These are phyloP conservation scores for Fonsecaea monophora DNA, from an alignment of 2,329 filamentous ascomycete species.

Conservation along the genomic window DNA sequence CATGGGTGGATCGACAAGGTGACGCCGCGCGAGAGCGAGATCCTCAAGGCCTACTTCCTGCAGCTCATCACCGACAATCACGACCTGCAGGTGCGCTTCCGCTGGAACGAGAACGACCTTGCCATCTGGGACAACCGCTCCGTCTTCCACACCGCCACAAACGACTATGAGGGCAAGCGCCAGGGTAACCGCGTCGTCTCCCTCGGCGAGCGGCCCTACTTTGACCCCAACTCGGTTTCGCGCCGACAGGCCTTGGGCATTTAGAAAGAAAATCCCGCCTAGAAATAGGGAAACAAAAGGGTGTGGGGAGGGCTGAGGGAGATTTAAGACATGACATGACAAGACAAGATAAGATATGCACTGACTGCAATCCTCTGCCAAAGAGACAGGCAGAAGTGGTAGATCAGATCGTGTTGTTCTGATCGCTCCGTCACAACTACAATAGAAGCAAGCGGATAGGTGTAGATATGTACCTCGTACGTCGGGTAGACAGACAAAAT, in stretches of 20 bases:
- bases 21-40: conserved; percentile 44
- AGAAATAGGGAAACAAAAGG: too few relatives aligned
- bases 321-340: too few relatives aligned
- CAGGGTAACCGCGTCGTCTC: conserved; percentile 60
- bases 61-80: conserved; percentile 50
- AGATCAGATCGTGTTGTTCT: too few relatives aligned
- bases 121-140: conserved; percentile 67
- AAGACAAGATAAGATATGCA: too few relatives aligned
- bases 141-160: conserved; percentile 63
- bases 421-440: too few relatives aligned
- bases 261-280: not conserved
- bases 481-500: too few relatives aligned
- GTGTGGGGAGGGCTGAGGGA: not conserved
- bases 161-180: conserved; percentile 60
- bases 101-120: conserved; percentile 54
- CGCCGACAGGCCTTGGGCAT: conserved; percentile 26
- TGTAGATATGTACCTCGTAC: too few relatives aligned
- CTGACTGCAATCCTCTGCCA: too few relatives aligned
- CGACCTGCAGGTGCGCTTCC: conserved; percentile 50
- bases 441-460: too few relatives aligned
- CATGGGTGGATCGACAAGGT: conserved; percentile 45
- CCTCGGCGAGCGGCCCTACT: conserved; percentile 62
- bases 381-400: too few relatives aligned
- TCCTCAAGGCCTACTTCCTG: conserved; percentile 45
- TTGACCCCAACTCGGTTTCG: conserved; percentile 51